Evolutionary conservation across 371 early-diverging fungal species (phyloP).

Genomic region (Mucor indicus): DNA sequence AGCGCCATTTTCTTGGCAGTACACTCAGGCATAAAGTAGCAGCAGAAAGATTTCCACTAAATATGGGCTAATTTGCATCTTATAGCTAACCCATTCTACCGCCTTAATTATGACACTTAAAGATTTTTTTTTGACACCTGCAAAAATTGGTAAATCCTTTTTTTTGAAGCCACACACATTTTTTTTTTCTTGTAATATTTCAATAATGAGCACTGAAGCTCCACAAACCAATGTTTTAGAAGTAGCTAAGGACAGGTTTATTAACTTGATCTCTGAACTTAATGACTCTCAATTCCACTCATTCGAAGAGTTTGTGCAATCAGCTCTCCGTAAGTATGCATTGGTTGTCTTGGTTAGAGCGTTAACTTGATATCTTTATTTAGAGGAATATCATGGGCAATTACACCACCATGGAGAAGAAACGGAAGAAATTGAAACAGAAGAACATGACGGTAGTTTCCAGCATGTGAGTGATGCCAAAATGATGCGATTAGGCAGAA

Average conservation of each 20-base stretch:
- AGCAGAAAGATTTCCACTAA: too few species aligned
- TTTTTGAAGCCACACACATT: slow-evolving; percentile 1
- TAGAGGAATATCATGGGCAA: slow-evolving; percentile 43
- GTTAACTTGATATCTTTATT: background rate
- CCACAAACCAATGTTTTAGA: slow-evolving; percentile 29
- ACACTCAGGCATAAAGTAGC: too few species aligned
- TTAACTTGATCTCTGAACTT: slow-evolving; percentile 48
- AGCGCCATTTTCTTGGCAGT: too few species aligned
- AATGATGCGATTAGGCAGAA: slow-evolving; percentile 43
- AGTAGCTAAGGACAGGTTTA: slow-evolving; percentile 48
- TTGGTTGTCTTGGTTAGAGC: background rate
- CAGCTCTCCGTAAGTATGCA: slow-evolving; percentile 46
- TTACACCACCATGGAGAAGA: slow-evolving; percentile 24
- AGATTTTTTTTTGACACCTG: too few species aligned
- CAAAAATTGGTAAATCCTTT: too few species aligned
- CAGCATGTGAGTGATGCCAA: slow-evolving; percentile 44
- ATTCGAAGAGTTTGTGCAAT: slow-evolving; percentile 53
- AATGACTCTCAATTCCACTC: slow-evolving; percentile 49
- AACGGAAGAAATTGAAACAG: slow-evolving; percentile 19
- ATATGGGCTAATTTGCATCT: too few species aligned
- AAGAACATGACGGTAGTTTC: slow-evolving; percentile 26
- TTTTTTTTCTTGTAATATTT: background rate
- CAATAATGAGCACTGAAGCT: slow-evolving; percentile 9
- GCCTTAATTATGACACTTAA: too few species aligned
- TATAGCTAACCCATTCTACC: too few species aligned